These are phyloP conservation scores for Backusella mclennaniae DNA, from an alignment of 192 early-diverging fungal species.

Conservation along the genomic window DNA sequence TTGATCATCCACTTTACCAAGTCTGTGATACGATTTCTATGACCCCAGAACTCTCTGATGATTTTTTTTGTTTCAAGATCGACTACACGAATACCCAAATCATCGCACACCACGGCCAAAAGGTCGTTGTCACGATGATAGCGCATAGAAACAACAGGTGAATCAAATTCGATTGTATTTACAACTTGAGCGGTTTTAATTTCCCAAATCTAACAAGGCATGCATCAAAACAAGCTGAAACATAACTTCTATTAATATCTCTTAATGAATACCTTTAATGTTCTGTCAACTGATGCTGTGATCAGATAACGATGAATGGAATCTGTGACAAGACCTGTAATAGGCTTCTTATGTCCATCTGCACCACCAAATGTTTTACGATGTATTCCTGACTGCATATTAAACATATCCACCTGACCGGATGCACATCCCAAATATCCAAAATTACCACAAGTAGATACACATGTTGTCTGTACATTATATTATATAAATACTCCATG, in stretches of 20 bases:
- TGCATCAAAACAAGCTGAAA: neutral
- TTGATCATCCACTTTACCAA: conserved; percentile 48
- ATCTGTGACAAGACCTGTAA: conserved; percentile 81
- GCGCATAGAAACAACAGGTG: conserved; percentile 59
- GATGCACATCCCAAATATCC: conserved; percentile 78
- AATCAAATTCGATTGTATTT: conserved; percentile 62
- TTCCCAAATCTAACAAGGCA: conserved; percentile 69
- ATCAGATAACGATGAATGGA: conserved; percentile 70
- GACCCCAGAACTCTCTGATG: conserved; percentile 89
- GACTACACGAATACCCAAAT: conserved; percentile 83
- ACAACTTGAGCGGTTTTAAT: conserved; percentile 65
- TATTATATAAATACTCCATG: neutral
- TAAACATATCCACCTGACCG: conserved; percentile 87
- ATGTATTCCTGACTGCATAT: conserved; percentile 90
- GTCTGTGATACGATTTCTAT: conserved; percentile 85
- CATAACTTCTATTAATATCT: neutral
- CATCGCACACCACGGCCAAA: conserved; percentile 83
- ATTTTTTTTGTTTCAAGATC: conserved; percentile 80
- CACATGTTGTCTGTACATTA: conserved; percentile 48
- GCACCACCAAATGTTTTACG: conserved; percentile 64
- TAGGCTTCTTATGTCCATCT: conserved; percentile 70
- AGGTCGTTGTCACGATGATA: conserved; percentile 75
- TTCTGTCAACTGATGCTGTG: conserved; percentile 78
- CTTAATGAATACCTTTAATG: conserved; percentile 59
- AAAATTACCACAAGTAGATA: conserved; percentile 94